Conservation (phyloP, 169 alveolate genomes). For the Cryptosporidium sp. region DNA sequence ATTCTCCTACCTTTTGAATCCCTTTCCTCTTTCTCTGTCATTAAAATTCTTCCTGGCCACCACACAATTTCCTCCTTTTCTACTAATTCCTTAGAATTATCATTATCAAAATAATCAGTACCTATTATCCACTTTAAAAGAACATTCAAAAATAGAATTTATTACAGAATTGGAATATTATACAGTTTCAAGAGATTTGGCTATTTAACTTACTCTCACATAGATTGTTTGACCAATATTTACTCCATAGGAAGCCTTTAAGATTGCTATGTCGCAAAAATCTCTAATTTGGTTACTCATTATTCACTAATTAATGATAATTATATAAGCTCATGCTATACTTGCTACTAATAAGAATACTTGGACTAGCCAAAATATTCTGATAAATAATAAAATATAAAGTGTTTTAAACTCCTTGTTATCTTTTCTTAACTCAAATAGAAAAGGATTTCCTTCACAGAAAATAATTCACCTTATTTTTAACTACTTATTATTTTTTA, state of each 20-base stretch:
- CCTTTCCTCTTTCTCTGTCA: conserved; percentile 30
- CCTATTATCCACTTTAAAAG: conserved; percentile 47
- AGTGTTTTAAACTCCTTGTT: not conserved
- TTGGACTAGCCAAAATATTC: not conserved
- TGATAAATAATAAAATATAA: too few relatives aligned
- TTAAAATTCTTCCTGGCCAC: conserved; percentile 53
- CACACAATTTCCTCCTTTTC: conserved; percentile 46
- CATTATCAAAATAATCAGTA: conserved; percentile 1
- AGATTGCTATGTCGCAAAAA: conserved; percentile 51
- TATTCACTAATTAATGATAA: not conserved
- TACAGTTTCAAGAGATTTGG: too few relatives aligned
- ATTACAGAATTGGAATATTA: not conserved
- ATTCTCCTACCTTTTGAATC: conserved; percentile 67
- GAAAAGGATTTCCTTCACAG: too few relatives aligned
- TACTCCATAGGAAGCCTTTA: conserved; percentile 36
- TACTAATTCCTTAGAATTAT: not conserved
- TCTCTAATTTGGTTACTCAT: conserved; percentile 45
- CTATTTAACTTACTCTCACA: conserved; percentile 47
- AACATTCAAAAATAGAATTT: not conserved
- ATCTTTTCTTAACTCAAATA: not conserved
- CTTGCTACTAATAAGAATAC: not conserved
- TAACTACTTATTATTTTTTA: not conserved
- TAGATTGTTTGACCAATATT: conserved; percentile 37
- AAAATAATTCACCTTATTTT: not conserved
- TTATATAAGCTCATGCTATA: not conserved